These are phyloP conservation scores for Coniella lustricola DNA, from an alignment of 2,329 filamentous ascomycete genomes.

Conservation along the genomic window DNA sequence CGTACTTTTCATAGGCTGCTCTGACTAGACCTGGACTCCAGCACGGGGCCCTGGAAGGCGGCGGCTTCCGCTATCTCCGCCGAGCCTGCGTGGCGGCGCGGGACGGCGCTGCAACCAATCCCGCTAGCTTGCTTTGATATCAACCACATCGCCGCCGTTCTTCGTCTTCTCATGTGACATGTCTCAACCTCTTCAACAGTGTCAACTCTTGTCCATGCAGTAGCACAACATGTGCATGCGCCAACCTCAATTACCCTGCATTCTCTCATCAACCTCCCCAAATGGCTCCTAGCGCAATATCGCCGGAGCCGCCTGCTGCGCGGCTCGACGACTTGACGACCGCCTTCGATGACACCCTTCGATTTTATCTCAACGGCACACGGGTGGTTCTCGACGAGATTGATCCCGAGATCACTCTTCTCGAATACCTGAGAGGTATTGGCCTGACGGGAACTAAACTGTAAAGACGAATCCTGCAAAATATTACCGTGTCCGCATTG, in stretches of 20 bases:
- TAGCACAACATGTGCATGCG: slow-evolving; percentile 1
- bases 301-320: slow-evolving; percentile 36
- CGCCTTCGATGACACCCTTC: slow-evolving; percentile 76
- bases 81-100: not conserved
- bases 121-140: slow-evolving; percentile 15
- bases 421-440: slow-evolving; percentile 89
- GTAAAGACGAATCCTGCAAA: slow-evolving; percentile 28
- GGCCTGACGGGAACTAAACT: slow-evolving; percentile 94
- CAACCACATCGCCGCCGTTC: not conserved
- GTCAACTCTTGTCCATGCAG: not conserved
- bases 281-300: slow-evolving; percentile 53
- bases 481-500: not conserved
- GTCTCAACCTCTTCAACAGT: not conserved
- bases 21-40: too few species aligned
- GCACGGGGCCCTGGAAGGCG: not conserved
- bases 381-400: slow-evolving; percentile 78
- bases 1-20: too few species aligned
- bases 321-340: slow-evolving; percentile 55
- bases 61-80: slow-evolving; percentile 3
- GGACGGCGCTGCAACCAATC: slow-evolving; percentile 4
- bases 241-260: not conserved
- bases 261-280: not conserved
- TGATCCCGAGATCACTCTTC: slow-evolving; percentile 83
- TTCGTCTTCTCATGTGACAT: not conserved
- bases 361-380: slow-evolving; percentile 93